Conservation (phyloP, 495 filamentous ascomycete species). For the Aspergillus kassunensis region DNA sequence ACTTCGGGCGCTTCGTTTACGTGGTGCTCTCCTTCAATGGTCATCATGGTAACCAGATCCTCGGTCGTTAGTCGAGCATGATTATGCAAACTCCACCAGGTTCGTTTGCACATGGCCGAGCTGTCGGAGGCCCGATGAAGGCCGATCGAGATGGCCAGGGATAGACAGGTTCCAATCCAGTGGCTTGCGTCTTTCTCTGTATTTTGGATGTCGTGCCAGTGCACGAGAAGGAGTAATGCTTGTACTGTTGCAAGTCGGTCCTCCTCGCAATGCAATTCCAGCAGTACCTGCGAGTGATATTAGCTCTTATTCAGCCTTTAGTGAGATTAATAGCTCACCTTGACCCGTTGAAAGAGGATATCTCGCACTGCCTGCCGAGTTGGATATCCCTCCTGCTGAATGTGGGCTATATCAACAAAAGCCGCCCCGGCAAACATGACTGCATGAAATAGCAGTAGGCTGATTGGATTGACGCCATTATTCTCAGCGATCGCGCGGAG, state of each 20-base stretch:
- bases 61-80: conserved; percentile 7
- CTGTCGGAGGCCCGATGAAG: conserved; percentile 1
- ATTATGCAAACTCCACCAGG: conserved; percentile 11
- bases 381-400: not conserved
- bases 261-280: conserved; percentile 6
- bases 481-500: not conserved
- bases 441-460: conserved; percentile 7
- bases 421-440: conserved; percentile 6
- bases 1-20: not conserved
- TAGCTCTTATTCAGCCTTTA: too few species aligned
- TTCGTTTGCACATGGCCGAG: conserved; percentile 1
- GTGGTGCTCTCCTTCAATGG: conserved; percentile 2
- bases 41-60: conserved; percentile 9
- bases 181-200: conserved; percentile 8
- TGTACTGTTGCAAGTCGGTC: conserved; percentile 8
- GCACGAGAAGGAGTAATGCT: conserved; percentile 3
- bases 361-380: conserved; percentile 2
- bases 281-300: not conserved
- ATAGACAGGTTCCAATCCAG: conserved; percentile 7
- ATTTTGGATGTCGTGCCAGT: conserved; percentile 8
- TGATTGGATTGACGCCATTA: not conserved
- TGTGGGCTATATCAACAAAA: conserved; percentile 4
- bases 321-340: not conserved
- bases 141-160: conserved; percentile 7
- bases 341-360: not conserved